Conservation (phyloP, 2,329 filamentous ascomycete species). For the Madurella fahalii region DNA sequence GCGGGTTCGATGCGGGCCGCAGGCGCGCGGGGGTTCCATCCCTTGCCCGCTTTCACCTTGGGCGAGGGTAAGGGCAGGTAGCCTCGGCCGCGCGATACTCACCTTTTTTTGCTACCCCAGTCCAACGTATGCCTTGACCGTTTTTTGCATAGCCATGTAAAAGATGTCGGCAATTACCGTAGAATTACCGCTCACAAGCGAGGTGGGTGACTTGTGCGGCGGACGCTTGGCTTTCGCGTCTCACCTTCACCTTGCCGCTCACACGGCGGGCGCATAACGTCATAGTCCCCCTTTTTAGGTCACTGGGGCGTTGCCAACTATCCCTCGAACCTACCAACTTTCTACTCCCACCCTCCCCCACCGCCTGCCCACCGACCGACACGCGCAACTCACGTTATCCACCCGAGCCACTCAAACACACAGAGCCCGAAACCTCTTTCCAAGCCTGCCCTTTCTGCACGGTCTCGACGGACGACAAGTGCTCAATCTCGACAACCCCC, state of each 20-base stretch:
- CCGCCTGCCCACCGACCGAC: not conserved
- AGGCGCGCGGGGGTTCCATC: no score
- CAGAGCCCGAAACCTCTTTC: not conserved
- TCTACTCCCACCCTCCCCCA: constrained; percentile 1
- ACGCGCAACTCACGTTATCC: not conserved
- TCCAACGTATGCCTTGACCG: no score
- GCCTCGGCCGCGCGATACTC: no score
- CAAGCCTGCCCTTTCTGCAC: not conserved
- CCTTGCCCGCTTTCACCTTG: no score
- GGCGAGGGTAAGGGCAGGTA: no score
- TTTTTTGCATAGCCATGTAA: no score
- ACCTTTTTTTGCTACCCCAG: no score
- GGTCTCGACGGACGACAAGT: not conserved
- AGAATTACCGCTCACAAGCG: no score
- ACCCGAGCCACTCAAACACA: not conserved
- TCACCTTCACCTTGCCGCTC: constrained; percentile 1
- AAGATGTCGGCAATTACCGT: no score
- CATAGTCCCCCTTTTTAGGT: constrained; percentile 22
- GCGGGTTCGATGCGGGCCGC: no score
- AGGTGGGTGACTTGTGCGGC: not conserved
- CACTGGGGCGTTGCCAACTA: constrained; percentile 24
- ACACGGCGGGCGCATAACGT: constrained; percentile 18
- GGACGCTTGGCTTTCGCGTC: not conserved
- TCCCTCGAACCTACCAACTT: constrained; percentile 6
- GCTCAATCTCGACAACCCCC: not conserved